phyloP scores from a whole-genome alignment of 306 rosid genomes.

The Cicer cuneatum region DNA sequence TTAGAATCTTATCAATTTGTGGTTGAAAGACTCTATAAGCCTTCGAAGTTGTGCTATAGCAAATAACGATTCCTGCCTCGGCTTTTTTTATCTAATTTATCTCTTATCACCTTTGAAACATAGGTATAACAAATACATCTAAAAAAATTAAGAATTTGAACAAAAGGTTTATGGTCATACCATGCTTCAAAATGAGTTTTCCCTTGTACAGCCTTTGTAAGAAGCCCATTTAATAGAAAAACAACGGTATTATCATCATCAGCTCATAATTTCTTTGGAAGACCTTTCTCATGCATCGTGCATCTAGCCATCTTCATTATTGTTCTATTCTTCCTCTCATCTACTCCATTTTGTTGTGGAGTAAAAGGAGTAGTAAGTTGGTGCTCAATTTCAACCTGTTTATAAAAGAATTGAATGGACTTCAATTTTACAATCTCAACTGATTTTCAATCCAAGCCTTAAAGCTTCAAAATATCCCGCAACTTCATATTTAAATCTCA shows the following conservation, averaged over 20 bases:
- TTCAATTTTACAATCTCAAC: not conserved
- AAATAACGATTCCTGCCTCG: too few relatives aligned
- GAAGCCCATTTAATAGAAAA: not conserved
- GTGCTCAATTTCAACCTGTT: not conserved
- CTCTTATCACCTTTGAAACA: not conserved
- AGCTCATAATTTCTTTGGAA: not conserved
- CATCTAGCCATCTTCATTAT: not conserved
- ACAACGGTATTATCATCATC: not conserved
- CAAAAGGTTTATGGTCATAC: too few relatives aligned
- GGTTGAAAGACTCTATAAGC: not conserved
- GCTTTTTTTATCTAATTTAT: not conserved
- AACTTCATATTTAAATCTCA: not conserved
- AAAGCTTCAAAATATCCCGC: not conserved
- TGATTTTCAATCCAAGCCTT: not conserved
- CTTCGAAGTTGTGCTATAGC: too few relatives aligned
- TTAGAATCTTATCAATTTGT: too few relatives aligned
- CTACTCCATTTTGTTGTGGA: not conserved
- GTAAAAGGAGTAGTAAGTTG: not conserved
- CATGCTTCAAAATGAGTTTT: too few relatives aligned
- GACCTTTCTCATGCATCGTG: not conserved
- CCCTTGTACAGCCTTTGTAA: too few relatives aligned
- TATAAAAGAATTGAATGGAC: not conserved
- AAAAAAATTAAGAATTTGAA: too few relatives aligned
- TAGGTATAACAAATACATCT: not conserved
- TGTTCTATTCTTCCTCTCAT: not conserved